Conservation (phyloP, 1,139 yeast species). For the Entelexis sorbosivorans region DNA sequence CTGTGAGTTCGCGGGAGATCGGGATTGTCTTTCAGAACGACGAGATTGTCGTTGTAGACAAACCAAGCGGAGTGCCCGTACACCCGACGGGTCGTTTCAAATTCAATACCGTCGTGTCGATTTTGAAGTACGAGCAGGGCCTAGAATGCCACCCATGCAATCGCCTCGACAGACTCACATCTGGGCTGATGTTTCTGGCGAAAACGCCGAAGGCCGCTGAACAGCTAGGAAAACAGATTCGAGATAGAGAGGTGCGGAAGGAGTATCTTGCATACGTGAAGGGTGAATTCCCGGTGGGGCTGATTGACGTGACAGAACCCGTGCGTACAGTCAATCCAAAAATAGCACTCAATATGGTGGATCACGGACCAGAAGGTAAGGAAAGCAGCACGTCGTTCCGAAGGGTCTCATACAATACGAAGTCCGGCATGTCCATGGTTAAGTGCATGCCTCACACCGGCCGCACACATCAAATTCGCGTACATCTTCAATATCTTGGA, state of each 20-base stretch:
- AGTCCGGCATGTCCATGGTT: slow-evolving; percentile 48
- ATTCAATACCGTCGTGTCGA: slow-evolving; percentile 56
- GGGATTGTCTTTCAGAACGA: slow-evolving; percentile 71
- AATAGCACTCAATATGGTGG: slow-evolving; percentile 64
- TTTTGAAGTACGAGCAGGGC: slow-evolving; percentile 22
- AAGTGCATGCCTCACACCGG: slow-evolving; percentile 82
- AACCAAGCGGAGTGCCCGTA: slow-evolving; percentile 92
- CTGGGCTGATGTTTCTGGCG: slow-evolving; percentile 90
- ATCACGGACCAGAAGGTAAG: slow-evolving; percentile 48
- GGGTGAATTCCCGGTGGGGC: slow-evolving; percentile 60
- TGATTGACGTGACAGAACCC: slow-evolving; percentile 35
- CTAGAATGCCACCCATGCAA: slow-evolving; percentile 49
- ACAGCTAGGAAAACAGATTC: slow-evolving; percentile 57
- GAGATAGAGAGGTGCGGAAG: slow-evolving; percentile 65
- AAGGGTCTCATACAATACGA: slow-evolving; percentile 51
- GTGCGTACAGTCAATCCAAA: slow-evolving; percentile 65
- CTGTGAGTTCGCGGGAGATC: slow-evolving; percentile 63
- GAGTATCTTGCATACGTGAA: slow-evolving; percentile 79
- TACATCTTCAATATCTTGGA: slow-evolving; percentile 78
- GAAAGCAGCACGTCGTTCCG: slow-evolving; percentile 43
- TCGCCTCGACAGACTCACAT: slow-evolving; percentile 78
- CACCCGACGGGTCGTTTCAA: slow-evolving; percentile 94
- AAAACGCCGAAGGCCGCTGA: slow-evolving; percentile 76
- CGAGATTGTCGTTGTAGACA: slow-evolving; percentile 72
- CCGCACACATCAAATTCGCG: slow-evolving; percentile 88